phyloP scores from a whole-genome alignment of 176 grass and related monocot species.

The Olyra latifolia region DNA sequence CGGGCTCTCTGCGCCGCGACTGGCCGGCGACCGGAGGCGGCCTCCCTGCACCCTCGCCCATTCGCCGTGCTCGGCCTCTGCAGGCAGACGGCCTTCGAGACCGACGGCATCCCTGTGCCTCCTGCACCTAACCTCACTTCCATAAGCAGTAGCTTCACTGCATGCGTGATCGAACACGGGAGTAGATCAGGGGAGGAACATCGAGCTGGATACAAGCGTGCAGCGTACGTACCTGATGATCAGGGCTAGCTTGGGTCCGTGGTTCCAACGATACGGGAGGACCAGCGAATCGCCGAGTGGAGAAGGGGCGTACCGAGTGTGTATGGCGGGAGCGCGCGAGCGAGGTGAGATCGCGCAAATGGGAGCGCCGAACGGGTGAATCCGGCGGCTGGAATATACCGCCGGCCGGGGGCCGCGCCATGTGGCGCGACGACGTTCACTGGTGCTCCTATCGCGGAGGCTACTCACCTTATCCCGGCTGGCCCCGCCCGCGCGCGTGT shows the following conservation, averaged over 20 bases:
- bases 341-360: conserved; percentile 1
- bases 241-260: background rate
- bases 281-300: background rate
- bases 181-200: background rate
- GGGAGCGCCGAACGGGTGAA: background rate
- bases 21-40: conserved; percentile 14
- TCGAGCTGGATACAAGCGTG: too few species aligned
- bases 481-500: background rate
- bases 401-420: background rate
- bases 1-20: conserved; percentile 11
- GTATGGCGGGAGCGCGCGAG: background rate
- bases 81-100: conserved; percentile 28
- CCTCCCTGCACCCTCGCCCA: conserved; percentile 16
- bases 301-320: background rate
- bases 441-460: conserved; percentile 15
- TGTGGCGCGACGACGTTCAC: conserved; percentile 40
- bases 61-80: conserved; percentile 15
- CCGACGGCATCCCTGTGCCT: conserved; percentile 23
- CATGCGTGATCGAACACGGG: background rate
- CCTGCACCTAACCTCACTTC: background rate
- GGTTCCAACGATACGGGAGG: conserved; percentile 6
- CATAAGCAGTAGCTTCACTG: background rate
- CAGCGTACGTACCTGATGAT: background rate
- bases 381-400: conserved; percentile 20
- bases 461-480: conserved; percentile 39